phyloP scores from a whole-genome alignment of 495 filamentous ascomycete genomes.

The Schizothecium vesticola region DNA sequence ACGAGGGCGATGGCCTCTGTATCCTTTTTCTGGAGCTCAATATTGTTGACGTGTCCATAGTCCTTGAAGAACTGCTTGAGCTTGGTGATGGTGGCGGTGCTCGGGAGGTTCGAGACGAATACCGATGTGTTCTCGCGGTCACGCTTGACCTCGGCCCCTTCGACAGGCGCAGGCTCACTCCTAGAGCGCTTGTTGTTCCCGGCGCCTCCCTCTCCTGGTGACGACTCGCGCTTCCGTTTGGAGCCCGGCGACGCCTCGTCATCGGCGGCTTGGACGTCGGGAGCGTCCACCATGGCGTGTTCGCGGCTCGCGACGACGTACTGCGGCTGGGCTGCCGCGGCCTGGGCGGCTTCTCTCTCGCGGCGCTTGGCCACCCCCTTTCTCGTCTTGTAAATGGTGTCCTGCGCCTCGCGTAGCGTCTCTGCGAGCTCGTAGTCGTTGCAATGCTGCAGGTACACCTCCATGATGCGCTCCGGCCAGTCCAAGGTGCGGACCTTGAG shows the following conservation, averaged over 20 bases:
- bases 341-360: constrained; percentile 55
- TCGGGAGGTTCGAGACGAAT: constrained; percentile 70
- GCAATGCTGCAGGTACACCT: constrained; percentile 76
- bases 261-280: neutral
- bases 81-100: constrained; percentile 59
- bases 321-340: constrained; percentile 24
- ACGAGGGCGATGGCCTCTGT: constrained; percentile 68
- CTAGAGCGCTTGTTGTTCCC: constrained; percentile 61
- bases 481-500: constrained; percentile 67
- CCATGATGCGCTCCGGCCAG: constrained; percentile 85
- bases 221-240: constrained; percentile 68
- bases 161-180: constrained; percentile 31
- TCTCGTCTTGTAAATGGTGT: constrained; percentile 61
- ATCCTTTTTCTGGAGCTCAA: constrained; percentile 57
- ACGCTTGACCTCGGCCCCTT: constrained; percentile 53
- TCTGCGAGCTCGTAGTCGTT: constrained; percentile 77
- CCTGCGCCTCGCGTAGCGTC: constrained; percentile 62
- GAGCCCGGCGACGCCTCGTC: constrained; percentile 27
- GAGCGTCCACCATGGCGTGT: constrained; percentile 25
- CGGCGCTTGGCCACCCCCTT: constrained; percentile 59
- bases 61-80: constrained; percentile 87
- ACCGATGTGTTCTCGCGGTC: constrained; percentile 88
- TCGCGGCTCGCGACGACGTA: constrained; percentile 20
- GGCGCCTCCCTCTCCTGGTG: constrained; percentile 37
- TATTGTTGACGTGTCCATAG: constrained; percentile 73